Conservation (phyloP, 2,329 filamentous ascomycete genomes). For the Fusarium sterilihyphosum region DNA sequence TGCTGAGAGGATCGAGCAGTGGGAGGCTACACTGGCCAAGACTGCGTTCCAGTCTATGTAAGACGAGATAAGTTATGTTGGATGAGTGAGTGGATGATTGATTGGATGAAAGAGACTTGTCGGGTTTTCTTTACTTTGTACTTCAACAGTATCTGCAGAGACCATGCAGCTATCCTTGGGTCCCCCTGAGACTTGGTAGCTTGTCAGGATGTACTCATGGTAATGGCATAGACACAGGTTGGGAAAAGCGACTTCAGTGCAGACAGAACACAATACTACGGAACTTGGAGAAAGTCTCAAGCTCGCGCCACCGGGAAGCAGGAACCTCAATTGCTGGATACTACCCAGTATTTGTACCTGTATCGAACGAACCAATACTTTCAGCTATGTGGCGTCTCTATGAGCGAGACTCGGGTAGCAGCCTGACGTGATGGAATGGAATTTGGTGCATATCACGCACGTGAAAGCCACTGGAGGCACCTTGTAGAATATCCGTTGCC, state of each 20-base stretch:
- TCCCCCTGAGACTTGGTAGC: not conserved
- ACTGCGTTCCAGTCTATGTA: not conserved
- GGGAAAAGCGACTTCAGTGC: not conserved
- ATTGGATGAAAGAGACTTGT: not conserved
- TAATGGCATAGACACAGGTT: no score
- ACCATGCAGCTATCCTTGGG: not conserved
- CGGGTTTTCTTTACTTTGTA: not conserved
- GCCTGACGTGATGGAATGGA: no score
- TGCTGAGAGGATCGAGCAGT: not conserved
- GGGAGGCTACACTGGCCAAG: not conserved
- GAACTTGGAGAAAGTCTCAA: not conserved
- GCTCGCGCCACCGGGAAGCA: not conserved
- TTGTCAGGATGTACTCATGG: not conserved
- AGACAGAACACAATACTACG: no score
- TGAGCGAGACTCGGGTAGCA: not conserved
- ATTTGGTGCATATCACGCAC: no score
- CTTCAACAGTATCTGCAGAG: not conserved
- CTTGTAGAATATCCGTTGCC: no score
- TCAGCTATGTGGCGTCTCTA: not conserved
- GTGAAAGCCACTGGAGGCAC: no score
- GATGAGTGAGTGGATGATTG: no score
- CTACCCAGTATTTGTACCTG: no score
- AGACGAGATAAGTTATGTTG: no score
- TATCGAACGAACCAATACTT: not conserved
- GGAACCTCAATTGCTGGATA: not conserved